Base-by-base conservation (phyloP, 306 rosid genomes). In the Cyamopsis tetragonoloba region DNA sequence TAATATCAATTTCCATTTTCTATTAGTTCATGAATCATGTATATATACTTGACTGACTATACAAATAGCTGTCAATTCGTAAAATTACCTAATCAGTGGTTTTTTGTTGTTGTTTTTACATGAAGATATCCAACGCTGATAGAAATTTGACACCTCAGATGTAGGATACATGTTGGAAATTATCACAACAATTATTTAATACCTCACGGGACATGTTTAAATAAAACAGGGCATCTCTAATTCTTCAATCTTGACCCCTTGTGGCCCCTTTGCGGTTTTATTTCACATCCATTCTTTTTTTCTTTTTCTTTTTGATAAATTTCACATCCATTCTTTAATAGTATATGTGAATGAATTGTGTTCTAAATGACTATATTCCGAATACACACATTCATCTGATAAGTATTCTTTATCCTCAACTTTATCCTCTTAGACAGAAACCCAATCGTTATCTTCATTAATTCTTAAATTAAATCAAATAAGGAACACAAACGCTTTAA, bases 261-360 rank as follows among this genome's bases (percentile, higher is more conserved):
- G 51, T 59, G 61, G 66, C 54, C 71, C 61, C 53, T 3, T 32
- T 28, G 39, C 28, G 50, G 44, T 66, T 32, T 72, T 50, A 35
- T 41, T 60, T 62, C 67, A 61, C 76, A 72, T 51, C 61, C 56
- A 51, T n/a, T n/a, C n/a, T n/a, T n/a, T n/a, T n/a, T n/a, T n/a
- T n/a, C n/a, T n/a, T n/a, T n/a, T n/a, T n/a, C n/a, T n/a, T n/a
- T n/a, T n/a, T n/a, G n/a, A n/a, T n/a, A n/a, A n/a, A 35, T 41
- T 60, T 62, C 67, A 61, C 76, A 72, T 51, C 61, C 56, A 28
- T 62, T 23, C 6, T 23, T 35, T 15, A 39, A 20, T 57, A 2
- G n/a, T 7, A 61, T 62, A n/a, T n/a, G n/a, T n/a, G n/a, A n/a
- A n/a, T n/a, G n/a, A n/a, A n/a, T n/a, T n/a, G n/a, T n/a, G n/a